Base-by-base conservation (phyloP, 2,329 filamentous ascomycete species). In the Microdochium trichocladiopsis region DNA sequence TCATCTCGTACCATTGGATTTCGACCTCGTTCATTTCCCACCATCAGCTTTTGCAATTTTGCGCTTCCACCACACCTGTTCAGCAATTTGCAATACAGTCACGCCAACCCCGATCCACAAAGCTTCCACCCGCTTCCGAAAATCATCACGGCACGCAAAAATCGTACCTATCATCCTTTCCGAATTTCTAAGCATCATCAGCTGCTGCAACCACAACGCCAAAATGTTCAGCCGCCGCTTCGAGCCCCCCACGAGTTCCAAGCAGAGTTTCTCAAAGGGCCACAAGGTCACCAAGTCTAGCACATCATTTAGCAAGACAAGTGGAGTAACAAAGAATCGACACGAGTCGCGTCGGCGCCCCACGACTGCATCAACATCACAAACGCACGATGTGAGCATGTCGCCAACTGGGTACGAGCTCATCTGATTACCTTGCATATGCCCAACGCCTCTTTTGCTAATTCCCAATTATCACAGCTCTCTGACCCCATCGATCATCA, bases 401-500 rank as follows among this genome's bases (percentile, higher is more conserved):
- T 62, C 68, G 50, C 72, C 72, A 58, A 63, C 67, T 57, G 76
- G 71, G 78, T 80, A 69, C 63, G 71, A 64, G n/a, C 25, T 50
- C 25, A 21, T 48, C 24, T 37, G 43, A 18, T 48, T 31, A 23
- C 48, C 22, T 11, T 36, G 16, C 55, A 52, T 37, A 22, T n/a
- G 25, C 37, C 49, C 51, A 55, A 48, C 36, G 25, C 58, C 25
- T 51, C 37, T 56, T 48, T n/a, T 60, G 50, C 25, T 53, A 14
- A 50, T 25, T 16, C 14, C 47, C 52, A 12, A 2, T 45, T 8
- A 11, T 21, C 16, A 12, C 56, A 86, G 82, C 55, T 79, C 71
- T 52, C 65, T 83, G 53, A 79, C 78, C 24, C 87, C 86, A 2
- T 75, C 86, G 47, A 89, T 94, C 65, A 80, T 95, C 59, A 95